These are phyloP conservation scores for Dendrocalamus latiflorus DNA, from an alignment of 202 grass and related monocot genomes.

Conservation along the genomic window DNA sequence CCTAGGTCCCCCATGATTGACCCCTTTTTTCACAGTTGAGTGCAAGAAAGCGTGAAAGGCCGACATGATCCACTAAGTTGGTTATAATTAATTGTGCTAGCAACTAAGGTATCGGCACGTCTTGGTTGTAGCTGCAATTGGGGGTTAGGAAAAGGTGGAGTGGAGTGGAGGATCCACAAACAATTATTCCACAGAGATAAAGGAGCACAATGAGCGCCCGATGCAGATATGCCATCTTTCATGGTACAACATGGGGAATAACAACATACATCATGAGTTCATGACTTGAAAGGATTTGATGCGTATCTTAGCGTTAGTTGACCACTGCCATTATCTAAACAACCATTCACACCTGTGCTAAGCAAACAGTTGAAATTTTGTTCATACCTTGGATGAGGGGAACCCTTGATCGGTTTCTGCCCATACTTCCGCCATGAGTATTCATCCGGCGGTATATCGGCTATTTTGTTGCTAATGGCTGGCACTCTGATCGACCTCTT, in stretches of 20 bases:
- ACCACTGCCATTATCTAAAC: too few species aligned
- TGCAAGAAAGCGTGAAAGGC: slow-evolving; percentile 1
- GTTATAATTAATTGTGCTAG: slow-evolving; percentile 42
- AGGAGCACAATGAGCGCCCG: slow-evolving; percentile 26
- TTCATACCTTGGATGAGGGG: slow-evolving; percentile 90
- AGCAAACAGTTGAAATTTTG: background rate
- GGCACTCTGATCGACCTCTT: slow-evolving; percentile 97
- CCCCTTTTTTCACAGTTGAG: slow-evolving; percentile 9
- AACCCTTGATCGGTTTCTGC: slow-evolving; percentile 96
- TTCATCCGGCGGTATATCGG: slow-evolving; percentile 87
- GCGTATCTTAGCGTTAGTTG: too few species aligned
- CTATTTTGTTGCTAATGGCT: slow-evolving; percentile 89
- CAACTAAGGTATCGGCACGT: too few species aligned
- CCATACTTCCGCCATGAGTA: slow-evolving; percentile 98
- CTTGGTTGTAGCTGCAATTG: slow-evolving; percentile 33
- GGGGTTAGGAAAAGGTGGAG: slow-evolving; percentile 28
- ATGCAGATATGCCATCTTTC: slow-evolving; percentile 43
- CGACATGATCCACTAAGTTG: slow-evolving; percentile 15
- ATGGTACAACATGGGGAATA: slow-evolving; percentile 30
- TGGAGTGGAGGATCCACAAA: slow-evolving; percentile 40
- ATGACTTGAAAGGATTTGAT: slow-evolving; percentile 4
- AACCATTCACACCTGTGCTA: too few species aligned
- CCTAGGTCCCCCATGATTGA: slow-evolving; percentile 19
- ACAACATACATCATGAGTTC: too few species aligned
- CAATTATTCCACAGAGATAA: slow-evolving; percentile 42